These are phyloP conservation scores for Allodekkera sacchari DNA, from an alignment of 805 yeast genomes.

Conservation along the genomic window DNA sequence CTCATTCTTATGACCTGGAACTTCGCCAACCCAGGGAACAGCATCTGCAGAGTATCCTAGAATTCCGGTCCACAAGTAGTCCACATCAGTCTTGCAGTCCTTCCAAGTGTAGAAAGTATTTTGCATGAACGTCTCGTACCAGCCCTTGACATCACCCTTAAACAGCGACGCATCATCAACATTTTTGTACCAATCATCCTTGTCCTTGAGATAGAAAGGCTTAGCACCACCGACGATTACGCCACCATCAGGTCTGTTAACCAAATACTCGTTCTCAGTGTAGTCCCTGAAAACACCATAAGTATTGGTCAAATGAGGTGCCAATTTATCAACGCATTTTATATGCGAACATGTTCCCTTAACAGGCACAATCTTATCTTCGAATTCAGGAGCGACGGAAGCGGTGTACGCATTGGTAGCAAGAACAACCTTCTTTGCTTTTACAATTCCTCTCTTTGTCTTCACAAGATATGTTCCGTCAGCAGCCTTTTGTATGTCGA, in stretches of 20 bases:
- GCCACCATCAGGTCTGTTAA: slow-evolving; percentile 30
- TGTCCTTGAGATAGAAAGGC: slow-evolving; percentile 15
- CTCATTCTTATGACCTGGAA: slow-evolving; percentile 22
- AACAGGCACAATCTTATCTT: slow-evolving; percentile 26
- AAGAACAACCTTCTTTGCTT: slow-evolving; percentile 26
- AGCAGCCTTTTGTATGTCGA: slow-evolving; percentile 11
- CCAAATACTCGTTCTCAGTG: slow-evolving; percentile 26
- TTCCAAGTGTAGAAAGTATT: slow-evolving; percentile 18
- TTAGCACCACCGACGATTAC: slow-evolving; percentile 29
- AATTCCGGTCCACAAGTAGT: slow-evolving; percentile 36
- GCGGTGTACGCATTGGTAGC: slow-evolving; percentile 27
- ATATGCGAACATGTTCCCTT: slow-evolving; percentile 27
- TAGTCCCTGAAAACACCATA: slow-evolving; percentile 21
- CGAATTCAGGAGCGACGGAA: slow-evolving; percentile 15
- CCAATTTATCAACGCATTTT: slow-evolving; percentile 11
- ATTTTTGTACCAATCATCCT: slow-evolving; percentile 19
- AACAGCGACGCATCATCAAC: slow-evolving; percentile 28
- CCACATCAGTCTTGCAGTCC: slow-evolving; percentile 19
- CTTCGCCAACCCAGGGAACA: slow-evolving; percentile 36
- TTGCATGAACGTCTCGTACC: slow-evolving; percentile 23
- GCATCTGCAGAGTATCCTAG: slow-evolving; percentile 37
- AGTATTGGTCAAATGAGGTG: slow-evolving; percentile 29
- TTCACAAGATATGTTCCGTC: slow-evolving; percentile 22
- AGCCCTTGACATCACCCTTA: slow-evolving; percentile 16
- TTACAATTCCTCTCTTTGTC: slow-evolving; percentile 15